Evolutionary conservation across 2,329 filamentous ascomycete genomes (phyloP), one percentile per base, ranked within the genome.

Genomic region (Teratosphaeriaceae sp.): DNA sequence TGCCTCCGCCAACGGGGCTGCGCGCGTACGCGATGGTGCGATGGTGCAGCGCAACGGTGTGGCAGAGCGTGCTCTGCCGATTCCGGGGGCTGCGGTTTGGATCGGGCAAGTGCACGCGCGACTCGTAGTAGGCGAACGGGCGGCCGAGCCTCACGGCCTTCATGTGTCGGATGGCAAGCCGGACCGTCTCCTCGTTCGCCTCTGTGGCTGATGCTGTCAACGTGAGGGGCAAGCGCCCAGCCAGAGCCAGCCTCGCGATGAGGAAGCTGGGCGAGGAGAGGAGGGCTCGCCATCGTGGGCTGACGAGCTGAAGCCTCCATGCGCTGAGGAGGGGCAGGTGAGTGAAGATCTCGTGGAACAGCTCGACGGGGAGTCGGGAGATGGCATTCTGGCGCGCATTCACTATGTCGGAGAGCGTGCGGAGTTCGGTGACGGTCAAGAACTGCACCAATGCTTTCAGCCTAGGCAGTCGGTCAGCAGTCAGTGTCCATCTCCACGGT

Each of bases 351-450:
- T 57, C 46, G 16, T 59, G 53, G 5, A 64, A 52, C 6, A 70
- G 51, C 52, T 70, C 67, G 12, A 62, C 13, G 4, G 67, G 66
- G 26, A 69, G 47, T 1, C 27, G 45, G n/a, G 51, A 55, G 23
- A 69, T 41, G 24, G 65, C 58, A 46, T 69, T 65, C 36, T 49
- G 46, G 29, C 43, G 48, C 21, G 38, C 46, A 2, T 29, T 38
- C 8, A 56, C 46, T 8, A 49, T 19, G 2, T 16, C 5, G 1
- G 23, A 22, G 5, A 54, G 29, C 3, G 38, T 26, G 9, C 31
- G 23, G 16, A 48, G 27, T 22, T 54, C 54, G n/a, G 45, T 31
- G 18, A n/a, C 19, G n/a, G 7, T 33, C 18, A 53, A 31, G 8
- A 19, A 15, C 4, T 44, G 38, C 7, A 50, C 42, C 9, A 54